phyloP scores from a whole-genome alignment of 164 flowering plant species.

The Annona squamosa region DNA sequence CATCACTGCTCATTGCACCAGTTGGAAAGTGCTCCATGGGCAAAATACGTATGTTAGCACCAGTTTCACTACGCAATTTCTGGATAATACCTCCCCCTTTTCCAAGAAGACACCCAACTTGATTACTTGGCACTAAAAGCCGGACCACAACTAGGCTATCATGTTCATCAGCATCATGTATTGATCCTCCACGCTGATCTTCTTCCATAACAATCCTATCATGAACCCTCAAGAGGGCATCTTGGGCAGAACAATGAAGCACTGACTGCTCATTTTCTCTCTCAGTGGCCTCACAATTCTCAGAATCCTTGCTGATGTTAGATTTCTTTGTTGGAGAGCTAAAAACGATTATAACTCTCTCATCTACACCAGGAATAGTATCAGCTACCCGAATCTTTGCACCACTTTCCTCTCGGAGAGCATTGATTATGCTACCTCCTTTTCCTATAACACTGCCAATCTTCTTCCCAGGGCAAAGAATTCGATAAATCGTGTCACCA shows the following conservation, averaged over 20 bases:
- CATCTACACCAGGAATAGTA: slow-evolving; percentile 61
- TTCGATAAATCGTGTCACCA: slow-evolving; percentile 53
- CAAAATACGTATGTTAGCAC: slow-evolving; percentile 64
- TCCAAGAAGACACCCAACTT: slow-evolving; percentile 74
- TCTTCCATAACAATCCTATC: slow-evolving; percentile 56
- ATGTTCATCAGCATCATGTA: slow-evolving; percentile 34
- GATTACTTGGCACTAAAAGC: slow-evolving; percentile 58
- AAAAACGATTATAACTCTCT: slow-evolving; percentile 52
- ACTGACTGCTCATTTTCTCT: slow-evolving; percentile 31
- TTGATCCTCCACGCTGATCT: slow-evolving; percentile 28
- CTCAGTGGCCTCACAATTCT: slow-evolving; percentile 18
- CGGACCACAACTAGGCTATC: slow-evolving; percentile 36
- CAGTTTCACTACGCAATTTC: slow-evolving; percentile 56
- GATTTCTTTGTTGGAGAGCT: slow-evolving; percentile 37
- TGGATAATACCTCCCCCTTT: slow-evolving; percentile 65
- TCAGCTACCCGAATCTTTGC: slow-evolving; percentile 71
- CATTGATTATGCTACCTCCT: slow-evolving; percentile 59
- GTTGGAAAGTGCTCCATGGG: slow-evolving; percentile 53
- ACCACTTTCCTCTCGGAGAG: slow-evolving; percentile 56
- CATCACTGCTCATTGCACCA: slow-evolving; percentile 62
- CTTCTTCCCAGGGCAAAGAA: slow-evolving; percentile 55
- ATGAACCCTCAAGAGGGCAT: slow-evolving; percentile 68
- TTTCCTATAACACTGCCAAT: slow-evolving; percentile 71
- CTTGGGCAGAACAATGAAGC: slow-evolving; percentile 60
- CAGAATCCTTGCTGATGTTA: slow-evolving; percentile 21